Evolutionary conservation across 2,329 filamentous ascomycete species (phyloP).

Genomic region (Purpureocillium lavendulum): DNA sequence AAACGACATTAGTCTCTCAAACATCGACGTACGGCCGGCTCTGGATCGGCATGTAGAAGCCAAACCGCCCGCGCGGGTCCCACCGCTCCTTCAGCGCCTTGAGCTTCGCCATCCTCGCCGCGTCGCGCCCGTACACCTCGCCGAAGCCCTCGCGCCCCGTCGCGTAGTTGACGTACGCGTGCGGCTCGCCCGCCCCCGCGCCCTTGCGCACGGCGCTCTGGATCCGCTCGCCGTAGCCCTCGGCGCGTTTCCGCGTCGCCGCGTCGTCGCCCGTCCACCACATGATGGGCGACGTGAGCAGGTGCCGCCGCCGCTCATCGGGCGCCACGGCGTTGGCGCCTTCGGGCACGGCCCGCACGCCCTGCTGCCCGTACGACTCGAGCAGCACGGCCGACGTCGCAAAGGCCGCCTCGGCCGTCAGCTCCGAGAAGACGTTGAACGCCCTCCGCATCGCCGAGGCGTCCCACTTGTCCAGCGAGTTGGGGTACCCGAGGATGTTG

Average conservation of each 20-base stretch:
- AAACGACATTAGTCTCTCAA: no score
- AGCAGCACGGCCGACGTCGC: neutral
- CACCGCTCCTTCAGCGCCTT: slow-evolving; percentile 9
- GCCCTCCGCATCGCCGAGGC: slow-evolving; percentile 2
- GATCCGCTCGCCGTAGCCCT: neutral
- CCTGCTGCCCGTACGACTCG: slow-evolving; percentile 5
- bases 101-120: slow-evolving; percentile 5
- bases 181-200: neutral
- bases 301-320: slow-evolving; percentile 6
- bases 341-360: slow-evolving; percentile 3
- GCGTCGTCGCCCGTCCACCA: slow-evolving; percentile 6
- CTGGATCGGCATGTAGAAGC: slow-evolving; percentile 6
- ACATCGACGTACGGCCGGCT: no score
- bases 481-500: slow-evolving; percentile 8
- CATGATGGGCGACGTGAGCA: slow-evolving; percentile 5
- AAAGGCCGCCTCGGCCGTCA: slow-evolving; percentile 3
- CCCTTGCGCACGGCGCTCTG: neutral
- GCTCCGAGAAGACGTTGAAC: slow-evolving; percentile 5
- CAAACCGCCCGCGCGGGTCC: slow-evolving; percentile 9
- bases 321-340: slow-evolving; percentile 4
- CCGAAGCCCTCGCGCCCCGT: slow-evolving; percentile 5
- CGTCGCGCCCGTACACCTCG: slow-evolving; percentile 9
- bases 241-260: slow-evolving; percentile 1
- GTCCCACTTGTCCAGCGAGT: slow-evolving; percentile 6
- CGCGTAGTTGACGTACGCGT: slow-evolving; percentile 13